A percentile compares a stretch with the other conserved stretches of the same genome.
These are phyloP conservation scores for Hirsutella minnesotensis DNA, from an alignment of 2,329 filamentous ascomycete species.

Conservation along the genomic window DNA sequence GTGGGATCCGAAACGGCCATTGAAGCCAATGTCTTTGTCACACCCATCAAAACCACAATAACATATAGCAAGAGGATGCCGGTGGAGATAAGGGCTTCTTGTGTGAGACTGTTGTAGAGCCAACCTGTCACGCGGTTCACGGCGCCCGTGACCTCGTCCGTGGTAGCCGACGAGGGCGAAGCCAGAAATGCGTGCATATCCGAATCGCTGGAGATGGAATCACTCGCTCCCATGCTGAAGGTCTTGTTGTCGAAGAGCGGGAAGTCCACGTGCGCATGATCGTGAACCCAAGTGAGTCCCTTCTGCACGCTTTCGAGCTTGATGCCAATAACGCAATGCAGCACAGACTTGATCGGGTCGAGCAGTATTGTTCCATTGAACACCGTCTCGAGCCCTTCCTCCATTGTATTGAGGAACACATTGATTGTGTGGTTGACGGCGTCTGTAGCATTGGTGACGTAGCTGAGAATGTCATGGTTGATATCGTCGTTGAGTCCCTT, in stretches of 20 bases:
- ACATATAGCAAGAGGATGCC: constrained; percentile 67
- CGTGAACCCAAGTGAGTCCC: constrained; percentile 85
- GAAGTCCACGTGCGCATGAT: constrained; percentile 73
- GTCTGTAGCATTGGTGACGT: constrained; percentile 72
- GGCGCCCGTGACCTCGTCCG: constrained; percentile 71
- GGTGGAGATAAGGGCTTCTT: constrained; percentile 70
- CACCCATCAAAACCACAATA: constrained; percentile 62
- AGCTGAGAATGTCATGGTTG: constrained; percentile 75
- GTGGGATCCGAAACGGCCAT: constrained; percentile 47
- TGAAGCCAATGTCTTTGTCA: constrained; percentile 52
- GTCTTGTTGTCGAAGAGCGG: constrained; percentile 68
- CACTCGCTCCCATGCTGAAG: constrained; percentile 68
- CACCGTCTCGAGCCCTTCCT: constrained; percentile 57
- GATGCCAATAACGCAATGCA: constrained; percentile 77
- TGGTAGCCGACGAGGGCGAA: constrained; percentile 59
- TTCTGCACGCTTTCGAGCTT: constrained; percentile 79
- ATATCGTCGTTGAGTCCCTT: constrained; percentile 59
- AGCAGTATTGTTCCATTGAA: constrained; percentile 77
- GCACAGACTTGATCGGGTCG: constrained; percentile 64
- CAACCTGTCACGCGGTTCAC: constrained; percentile 57
- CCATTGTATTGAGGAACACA: constrained; percentile 67
- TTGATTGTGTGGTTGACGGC: constrained; percentile 82
- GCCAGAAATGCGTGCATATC: constrained; percentile 62
- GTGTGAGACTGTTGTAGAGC: constrained; percentile 55
- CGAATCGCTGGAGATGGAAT: constrained; percentile 44